phyloP scores from a whole-genome alignment of 1,139 yeast species.

The Saccharomyces hybrid region DNA sequence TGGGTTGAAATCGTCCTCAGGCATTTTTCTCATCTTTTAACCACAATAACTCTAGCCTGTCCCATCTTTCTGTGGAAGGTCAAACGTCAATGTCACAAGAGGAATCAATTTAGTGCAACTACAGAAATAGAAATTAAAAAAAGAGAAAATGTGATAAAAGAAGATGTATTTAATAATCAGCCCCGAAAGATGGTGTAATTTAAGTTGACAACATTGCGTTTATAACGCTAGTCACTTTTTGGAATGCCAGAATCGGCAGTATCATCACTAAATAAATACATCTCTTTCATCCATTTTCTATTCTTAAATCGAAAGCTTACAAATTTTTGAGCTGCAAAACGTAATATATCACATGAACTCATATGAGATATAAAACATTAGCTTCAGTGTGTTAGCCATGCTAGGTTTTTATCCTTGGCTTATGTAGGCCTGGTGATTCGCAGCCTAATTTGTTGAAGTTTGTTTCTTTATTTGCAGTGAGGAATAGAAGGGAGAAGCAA shows the following conservation, averaged over 20 bases:
- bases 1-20: no score
- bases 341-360: slow-evolving; percentile 5
- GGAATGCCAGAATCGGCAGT: slow-evolving; percentile 27
- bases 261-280: slow-evolving; percentile 28
- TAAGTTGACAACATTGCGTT: slow-evolving; percentile 33
- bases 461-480: no score
- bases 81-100: no score
- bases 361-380: slow-evolving; percentile 1
- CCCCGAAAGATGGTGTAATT: slow-evolving; percentile 36
- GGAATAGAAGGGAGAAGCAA: no score
- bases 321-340: background rate
- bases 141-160: background rate
- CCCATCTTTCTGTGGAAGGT: no score
- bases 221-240: slow-evolving; percentile 31
- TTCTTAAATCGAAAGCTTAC: background rate
- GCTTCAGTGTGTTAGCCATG: background rate
- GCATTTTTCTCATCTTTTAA: no score
- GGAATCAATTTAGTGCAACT: no score
- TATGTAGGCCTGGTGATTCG: no score
- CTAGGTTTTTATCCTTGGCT: no score
- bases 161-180: slow-evolving; percentile 19
- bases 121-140: no score
- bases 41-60: no score
- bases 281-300: background rate
- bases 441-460: no score